These are phyloP conservation scores for Monascus purpureus DNA, from an alignment of 495 filamentous ascomycete species.

Conservation along the genomic window DNA sequence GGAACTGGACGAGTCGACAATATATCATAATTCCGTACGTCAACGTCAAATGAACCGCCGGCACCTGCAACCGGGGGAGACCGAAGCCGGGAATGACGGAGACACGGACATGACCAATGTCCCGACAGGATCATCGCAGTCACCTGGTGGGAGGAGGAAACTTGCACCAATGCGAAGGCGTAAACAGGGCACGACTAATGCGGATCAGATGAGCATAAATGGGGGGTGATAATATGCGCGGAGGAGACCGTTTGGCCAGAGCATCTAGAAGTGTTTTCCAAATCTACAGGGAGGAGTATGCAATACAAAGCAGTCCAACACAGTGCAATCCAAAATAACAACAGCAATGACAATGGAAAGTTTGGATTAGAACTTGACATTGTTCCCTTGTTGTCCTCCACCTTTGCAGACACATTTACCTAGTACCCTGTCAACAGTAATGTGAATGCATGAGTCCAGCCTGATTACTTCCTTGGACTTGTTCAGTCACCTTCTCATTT, in stretches of 20 bases:
- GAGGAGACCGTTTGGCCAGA: too few species aligned
- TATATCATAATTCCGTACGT: conserved; percentile 28
- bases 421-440: too few species aligned
- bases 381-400: too few species aligned
- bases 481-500: conserved; percentile 1
- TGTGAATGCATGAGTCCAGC: too few species aligned
- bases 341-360: not conserved
- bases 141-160: conserved; percentile 31
- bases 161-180: conserved; percentile 38
- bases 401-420: too few species aligned
- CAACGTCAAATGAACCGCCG: too few species aligned
- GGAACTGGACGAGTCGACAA: conserved; percentile 66
- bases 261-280: too few species aligned
- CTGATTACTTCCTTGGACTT: not conserved
- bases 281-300: too few species aligned
- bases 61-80: conserved; percentile 17
- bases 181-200: conserved; percentile 12
- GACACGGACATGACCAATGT: conserved; percentile 26
- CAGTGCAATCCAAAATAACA: not conserved
- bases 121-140: conserved; percentile 14
- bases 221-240: too few species aligned
- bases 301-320: not conserved
- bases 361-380: not conserved
- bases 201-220: conserved; percentile 26
- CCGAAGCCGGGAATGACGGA: conserved; percentile 32